phyloP scores from a whole-genome alignment of 305 asterid genomes.

The Petunia hybrid region DNA sequence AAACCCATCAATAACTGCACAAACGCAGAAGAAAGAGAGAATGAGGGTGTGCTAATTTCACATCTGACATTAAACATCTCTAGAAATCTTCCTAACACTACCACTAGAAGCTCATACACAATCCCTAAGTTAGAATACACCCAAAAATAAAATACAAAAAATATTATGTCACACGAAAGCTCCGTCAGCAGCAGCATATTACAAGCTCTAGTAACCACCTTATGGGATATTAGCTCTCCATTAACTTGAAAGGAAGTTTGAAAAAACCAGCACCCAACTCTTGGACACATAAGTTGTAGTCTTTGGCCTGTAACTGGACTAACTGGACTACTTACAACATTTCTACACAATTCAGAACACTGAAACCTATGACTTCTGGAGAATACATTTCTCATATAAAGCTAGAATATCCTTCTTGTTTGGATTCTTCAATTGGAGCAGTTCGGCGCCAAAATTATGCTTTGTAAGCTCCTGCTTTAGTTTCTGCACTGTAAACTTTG shows the following conservation, averaged over 20 bases:
- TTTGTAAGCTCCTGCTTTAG: slow-evolving; percentile 80
- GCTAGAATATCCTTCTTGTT: slow-evolving; percentile 70
- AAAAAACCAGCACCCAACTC: not conserved
- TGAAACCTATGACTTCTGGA: slow-evolving; percentile 51
- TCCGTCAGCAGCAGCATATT: not conserved
- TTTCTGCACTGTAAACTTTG: slow-evolving; percentile 64
- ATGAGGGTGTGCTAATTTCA: not conserved
- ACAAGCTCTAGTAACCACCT: not conserved
- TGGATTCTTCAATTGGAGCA: slow-evolving; percentile 71
- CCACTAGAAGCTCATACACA: slow-evolving; percentile 18
- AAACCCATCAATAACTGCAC: slow-evolving; percentile 17
- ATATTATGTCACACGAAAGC: not conserved
- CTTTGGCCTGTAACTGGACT: not conserved
- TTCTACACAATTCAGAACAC: not conserved
- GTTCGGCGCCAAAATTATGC: slow-evolving; percentile 77
- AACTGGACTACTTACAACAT: slow-evolving; percentile 24
- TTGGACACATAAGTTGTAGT: not conserved
- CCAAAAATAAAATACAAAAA: not conserved
- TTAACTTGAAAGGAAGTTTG: not conserved
- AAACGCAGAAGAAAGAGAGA: not conserved
- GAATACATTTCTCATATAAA: slow-evolving; percentile 72
- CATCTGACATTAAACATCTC: not conserved
- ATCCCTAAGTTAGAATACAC: slow-evolving; percentile 23
- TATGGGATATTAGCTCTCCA: not conserved
- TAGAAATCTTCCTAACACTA: not conserved